A percentile compares a stretch with the other conserved stretches of the same genome.
Evolutionary conservation across 2,329 filamentous ascomycete species (phyloP).

Genomic region (Claviceps maximensis): DNA sequence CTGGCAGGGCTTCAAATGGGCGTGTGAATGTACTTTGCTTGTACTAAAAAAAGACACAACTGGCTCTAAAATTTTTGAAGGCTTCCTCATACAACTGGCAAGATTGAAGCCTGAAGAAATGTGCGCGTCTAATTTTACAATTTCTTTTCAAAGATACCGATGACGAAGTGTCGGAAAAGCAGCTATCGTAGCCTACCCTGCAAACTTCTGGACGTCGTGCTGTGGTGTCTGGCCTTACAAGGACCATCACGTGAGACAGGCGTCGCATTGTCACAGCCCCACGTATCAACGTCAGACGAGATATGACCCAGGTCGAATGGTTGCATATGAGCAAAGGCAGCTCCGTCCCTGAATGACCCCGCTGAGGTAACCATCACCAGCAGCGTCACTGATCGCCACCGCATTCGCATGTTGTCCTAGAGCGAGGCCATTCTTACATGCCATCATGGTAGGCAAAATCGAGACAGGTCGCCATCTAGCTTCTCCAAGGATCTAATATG

Average conservation of each 20-base stretch:
- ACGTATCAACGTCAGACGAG: conserved; percentile 19
- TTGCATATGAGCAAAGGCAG: neutral
- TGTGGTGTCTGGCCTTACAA: neutral
- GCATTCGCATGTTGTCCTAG: neutral
- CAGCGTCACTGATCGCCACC: conserved; percentile 6
- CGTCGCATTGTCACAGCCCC: conserved; percentile 12
- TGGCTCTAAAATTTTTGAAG: no score
- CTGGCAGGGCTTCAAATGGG: no score
- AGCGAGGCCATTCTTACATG: neutral
- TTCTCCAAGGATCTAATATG: neutral
- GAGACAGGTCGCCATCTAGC: neutral
- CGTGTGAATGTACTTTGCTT: no score
- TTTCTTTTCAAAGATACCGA: no score
- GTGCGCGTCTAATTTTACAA: no score
- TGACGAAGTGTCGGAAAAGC: neutral
- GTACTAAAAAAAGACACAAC: no score
- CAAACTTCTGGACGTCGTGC: neutral
- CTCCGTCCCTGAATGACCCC: conserved; percentile 8
- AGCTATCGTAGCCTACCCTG: neutral
- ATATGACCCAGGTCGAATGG: neutral
- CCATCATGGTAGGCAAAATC: neutral
- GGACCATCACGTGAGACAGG: conserved; percentile 1
- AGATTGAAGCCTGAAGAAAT: no score
- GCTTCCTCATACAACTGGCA: no score
- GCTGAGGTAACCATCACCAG: conserved; percentile 8